These are phyloP conservation scores for Eimeria necatrix DNA, from an alignment of 169 alveolate genomes.

Conservation along the genomic window DNA sequence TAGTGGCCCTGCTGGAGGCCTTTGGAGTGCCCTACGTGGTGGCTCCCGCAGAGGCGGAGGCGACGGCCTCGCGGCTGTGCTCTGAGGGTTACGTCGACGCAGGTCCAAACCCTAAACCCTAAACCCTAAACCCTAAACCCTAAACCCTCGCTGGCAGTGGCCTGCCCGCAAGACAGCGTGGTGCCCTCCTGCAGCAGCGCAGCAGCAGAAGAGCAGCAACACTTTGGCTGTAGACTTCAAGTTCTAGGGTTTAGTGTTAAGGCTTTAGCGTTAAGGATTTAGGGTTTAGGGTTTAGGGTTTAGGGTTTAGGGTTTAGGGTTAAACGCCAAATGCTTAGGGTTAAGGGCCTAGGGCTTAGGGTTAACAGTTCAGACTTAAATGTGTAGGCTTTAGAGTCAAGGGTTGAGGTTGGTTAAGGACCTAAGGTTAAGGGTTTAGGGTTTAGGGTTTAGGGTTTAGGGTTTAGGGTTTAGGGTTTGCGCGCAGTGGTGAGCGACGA, in stretches of 20 bases:
- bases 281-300: background rate
- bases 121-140: slow-evolving; percentile 5
- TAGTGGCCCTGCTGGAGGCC: slow-evolving; percentile 88
- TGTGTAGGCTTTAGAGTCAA: background rate
- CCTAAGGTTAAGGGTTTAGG: background rate
- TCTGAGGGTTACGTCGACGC: slow-evolving; percentile 33
- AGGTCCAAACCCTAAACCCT: slow-evolving; percentile 22
- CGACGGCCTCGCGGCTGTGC: slow-evolving; percentile 94
- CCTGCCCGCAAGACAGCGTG: background rate
- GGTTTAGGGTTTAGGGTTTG: slow-evolving; percentile 80
- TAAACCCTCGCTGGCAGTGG: background rate
- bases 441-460: background rate
- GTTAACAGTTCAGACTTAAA: background rate
- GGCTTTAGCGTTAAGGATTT: background rate
- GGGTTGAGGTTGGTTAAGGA: no score
- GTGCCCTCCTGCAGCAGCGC: no score
- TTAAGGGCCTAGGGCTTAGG: background rate
- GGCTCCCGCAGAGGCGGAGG: slow-evolving; percentile 98
- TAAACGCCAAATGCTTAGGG: no score
- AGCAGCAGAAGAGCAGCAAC: no score
- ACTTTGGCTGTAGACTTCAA: no score
- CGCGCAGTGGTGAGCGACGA: background rate
- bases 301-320: background rate
- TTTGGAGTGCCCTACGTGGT: slow-evolving; percentile 96
- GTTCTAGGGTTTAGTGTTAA: background rate